Percentiles rank a stretch among this genome's conserved stretches.
phyloP scores from a whole-genome alignment of 768 basidiomycete genomes.

The Sarcodon aspratus region DNA sequence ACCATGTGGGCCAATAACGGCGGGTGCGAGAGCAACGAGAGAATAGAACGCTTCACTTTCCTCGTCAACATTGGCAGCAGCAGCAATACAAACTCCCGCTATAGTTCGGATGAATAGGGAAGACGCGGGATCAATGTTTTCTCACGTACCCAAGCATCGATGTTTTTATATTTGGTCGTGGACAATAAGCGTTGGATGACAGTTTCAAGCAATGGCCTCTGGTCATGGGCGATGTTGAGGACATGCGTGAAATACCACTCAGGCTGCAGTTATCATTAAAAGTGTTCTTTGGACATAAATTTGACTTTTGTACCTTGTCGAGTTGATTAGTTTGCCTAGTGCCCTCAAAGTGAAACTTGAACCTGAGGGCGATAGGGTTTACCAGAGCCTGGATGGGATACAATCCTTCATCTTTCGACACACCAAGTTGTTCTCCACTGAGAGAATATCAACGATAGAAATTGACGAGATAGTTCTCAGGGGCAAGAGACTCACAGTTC shows the following conservation, averaged over 20 bases:
- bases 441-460: slow-evolving; percentile 1
- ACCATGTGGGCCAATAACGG: slow-evolving; percentile 91
- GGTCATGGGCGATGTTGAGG: slow-evolving; percentile 78
- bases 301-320: slow-evolving; percentile 57
- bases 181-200: slow-evolving; percentile 62
- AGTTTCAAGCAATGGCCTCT: slow-evolving; percentile 66
- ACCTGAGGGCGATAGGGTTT: slow-evolving; percentile 73
- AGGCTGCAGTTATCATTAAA: slow-evolving; percentile 38
- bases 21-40: slow-evolving; percentile 63
- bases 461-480: not conserved
- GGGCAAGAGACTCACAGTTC: slow-evolving; percentile 43
- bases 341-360: slow-evolving; percentile 93
- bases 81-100: slow-evolving; percentile 78
- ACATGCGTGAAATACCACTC: slow-evolving; percentile 97
- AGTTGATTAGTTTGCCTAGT: slow-evolving; percentile 78
- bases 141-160: slow-evolving; percentile 66
- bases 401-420: slow-evolving; percentile 34
- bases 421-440: slow-evolving; percentile 44
- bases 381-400: slow-evolving; percentile 82
- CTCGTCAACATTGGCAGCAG: slow-evolving; percentile 69
- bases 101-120: not conserved
- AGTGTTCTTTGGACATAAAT: not conserved
- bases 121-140: not conserved
- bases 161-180: slow-evolving; percentile 44
- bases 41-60: slow-evolving; percentile 67